Percentiles rank a stretch among this genome's conserved stretches.
phyloP scores from a whole-genome alignment of 257 asterid species.

The Salvia rosmarinus region DNA sequence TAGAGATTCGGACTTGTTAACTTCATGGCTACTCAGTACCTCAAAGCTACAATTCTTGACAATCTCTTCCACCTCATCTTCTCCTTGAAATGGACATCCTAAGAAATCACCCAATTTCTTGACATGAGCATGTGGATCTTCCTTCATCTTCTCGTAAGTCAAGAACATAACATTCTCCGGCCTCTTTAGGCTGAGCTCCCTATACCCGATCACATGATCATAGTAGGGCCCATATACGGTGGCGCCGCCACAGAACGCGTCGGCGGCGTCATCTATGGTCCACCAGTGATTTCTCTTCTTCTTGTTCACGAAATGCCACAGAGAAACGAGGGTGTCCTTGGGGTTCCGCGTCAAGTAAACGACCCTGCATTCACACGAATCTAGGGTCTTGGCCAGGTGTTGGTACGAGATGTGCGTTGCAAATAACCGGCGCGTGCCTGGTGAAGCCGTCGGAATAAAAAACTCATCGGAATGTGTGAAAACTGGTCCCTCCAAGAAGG shows the following conservation, averaged over 20 bases:
- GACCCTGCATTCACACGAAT: constrained; percentile 24
- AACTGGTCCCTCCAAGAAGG: constrained; percentile 30
- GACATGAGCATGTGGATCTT: constrained; percentile 34
- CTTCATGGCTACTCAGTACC: constrained; percentile 33
- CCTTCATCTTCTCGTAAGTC: constrained; percentile 42
- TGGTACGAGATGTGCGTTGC: constrained; percentile 36
- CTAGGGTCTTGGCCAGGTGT: constrained; percentile 27
- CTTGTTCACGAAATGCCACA: constrained; percentile 50
- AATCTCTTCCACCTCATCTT: constrained; percentile 32
- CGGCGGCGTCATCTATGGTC: constrained; percentile 38
- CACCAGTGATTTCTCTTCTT: constrained; percentile 16
- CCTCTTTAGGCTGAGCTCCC: constrained; percentile 27
- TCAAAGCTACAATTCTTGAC: constrained; percentile 41
- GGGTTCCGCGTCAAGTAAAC: constrained; percentile 41
- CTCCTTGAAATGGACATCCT: constrained; percentile 41
- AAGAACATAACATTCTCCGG: constrained; percentile 34
- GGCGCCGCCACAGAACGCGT: constrained; percentile 38
- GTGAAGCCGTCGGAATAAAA: not conserved
- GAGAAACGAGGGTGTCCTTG: constrained; percentile 49
- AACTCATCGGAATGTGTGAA: not conserved
- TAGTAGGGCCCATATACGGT: constrained; percentile 47
- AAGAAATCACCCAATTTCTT: constrained; percentile 42
- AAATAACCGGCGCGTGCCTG: not conserved
- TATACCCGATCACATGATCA: constrained; percentile 53
- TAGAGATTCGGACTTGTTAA: constrained; percentile 37